Conservation (phyloP, 169 alveolate genomes). For the Cryptosporidium ubiquitum region DNA sequence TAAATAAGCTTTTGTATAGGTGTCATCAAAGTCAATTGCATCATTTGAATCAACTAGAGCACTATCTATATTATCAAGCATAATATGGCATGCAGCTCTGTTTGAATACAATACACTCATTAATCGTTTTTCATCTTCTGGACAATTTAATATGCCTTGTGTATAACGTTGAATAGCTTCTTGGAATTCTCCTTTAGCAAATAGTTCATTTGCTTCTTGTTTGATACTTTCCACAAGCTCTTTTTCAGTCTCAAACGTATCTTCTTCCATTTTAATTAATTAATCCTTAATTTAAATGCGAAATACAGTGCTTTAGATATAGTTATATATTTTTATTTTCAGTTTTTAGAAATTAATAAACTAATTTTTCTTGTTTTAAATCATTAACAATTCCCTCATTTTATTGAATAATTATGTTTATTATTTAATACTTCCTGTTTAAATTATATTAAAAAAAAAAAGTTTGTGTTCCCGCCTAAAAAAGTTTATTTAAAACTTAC, state of each 20-base stretch:
- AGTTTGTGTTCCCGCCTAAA: background rate
- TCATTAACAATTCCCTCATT: background rate
- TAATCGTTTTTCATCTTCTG: conserved; percentile 76
- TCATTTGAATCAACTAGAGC: conserved; percentile 85
- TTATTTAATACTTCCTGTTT: background rate
- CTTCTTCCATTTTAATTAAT: conserved; percentile 25
- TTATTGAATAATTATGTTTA: too few species aligned
- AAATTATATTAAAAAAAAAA: too few species aligned
- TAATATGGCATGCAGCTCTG: conserved; percentile 88
- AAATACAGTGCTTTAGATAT: background rate
- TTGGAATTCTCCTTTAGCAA: conserved; percentile 38
- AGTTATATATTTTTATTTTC: too few species aligned
- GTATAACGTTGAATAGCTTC: conserved; percentile 56
- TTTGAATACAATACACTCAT: conserved; percentile 80
- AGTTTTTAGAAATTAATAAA: too few species aligned
- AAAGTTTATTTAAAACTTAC: too few species aligned
- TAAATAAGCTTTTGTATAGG: conserved; percentile 83
- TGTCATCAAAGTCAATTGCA: conserved; percentile 79
- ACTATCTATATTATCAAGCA: conserved; percentile 79
- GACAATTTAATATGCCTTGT: conserved; percentile 54
- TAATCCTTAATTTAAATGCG: background rate
- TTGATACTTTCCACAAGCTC: conserved; percentile 61
- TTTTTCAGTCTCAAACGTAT: conserved; percentile 25
- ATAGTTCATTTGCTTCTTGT: conserved; percentile 50
- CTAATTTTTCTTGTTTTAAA: too few species aligned